These are phyloP conservation scores for Ramaria rubella DNA, from an alignment of 768 basidiomycete genomes.

Conservation along the genomic window DNA sequence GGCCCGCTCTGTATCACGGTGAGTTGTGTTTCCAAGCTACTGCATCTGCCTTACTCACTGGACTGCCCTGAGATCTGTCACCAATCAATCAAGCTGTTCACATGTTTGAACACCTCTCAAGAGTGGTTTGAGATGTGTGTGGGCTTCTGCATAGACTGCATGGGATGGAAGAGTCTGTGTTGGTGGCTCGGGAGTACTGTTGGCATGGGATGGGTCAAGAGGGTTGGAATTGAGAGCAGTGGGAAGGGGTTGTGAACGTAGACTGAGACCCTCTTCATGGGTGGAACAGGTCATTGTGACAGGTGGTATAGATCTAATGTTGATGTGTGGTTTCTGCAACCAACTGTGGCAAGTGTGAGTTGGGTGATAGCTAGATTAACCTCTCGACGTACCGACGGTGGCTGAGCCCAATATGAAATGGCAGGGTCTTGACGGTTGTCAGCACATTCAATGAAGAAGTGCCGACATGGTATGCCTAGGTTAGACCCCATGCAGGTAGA, in stretches of 20 bases:
- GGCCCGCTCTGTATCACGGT: not conserved
- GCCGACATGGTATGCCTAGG: conserved; percentile 28
- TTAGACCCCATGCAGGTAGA: conserved; percentile 30
- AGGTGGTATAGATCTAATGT: not conserved
- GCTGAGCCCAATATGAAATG: conserved; percentile 25
- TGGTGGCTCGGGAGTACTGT: not conserved
- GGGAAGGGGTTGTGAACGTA: not conserved
- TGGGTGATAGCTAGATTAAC: not conserved
- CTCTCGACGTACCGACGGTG: conserved; percentile 18
- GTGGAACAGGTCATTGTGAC: not conserved
- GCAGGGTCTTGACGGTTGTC: conserved; percentile 15
- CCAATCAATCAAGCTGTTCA: not conserved
- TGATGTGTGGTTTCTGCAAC: not conserved
- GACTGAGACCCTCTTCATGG: not conserved
- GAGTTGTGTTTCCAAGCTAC: not conserved
- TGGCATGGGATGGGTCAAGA: not conserved
- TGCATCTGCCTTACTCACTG: not conserved
- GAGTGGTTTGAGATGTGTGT: not conserved
- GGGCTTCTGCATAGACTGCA: not conserved
- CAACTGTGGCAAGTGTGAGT: not conserved
- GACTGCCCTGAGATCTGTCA: not conserved
- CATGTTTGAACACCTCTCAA: not conserved
- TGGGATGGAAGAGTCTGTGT: not conserved
- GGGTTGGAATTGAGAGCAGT: conserved; percentile 4
- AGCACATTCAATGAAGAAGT: conserved; percentile 25